Percentiles rank a stretch among this genome's conserved stretches.
These are phyloP conservation scores for Cladosporium phlei DNA, from an alignment of 2,329 filamentous ascomycete genomes.

Conservation along the genomic window DNA sequence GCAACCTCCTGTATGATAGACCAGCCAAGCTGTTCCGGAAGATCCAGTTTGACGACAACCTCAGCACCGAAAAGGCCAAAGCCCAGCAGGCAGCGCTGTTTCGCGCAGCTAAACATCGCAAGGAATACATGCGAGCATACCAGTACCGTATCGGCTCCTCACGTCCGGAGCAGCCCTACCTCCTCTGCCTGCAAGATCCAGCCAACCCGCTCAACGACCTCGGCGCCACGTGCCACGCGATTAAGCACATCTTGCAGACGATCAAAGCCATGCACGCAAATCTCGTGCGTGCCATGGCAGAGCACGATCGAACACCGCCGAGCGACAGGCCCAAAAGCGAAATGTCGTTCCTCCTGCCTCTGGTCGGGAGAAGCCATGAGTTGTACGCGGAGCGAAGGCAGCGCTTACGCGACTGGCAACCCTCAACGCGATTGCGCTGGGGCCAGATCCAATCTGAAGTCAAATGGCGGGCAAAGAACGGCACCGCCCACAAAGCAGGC, in stretches of 20 bases:
- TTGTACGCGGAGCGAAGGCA: slow-evolving; percentile 21
- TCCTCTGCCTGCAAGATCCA: slow-evolving; percentile 57
- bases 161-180: slow-evolving; percentile 29
- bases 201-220: slow-evolving; percentile 55
- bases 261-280: slow-evolving; percentile 29
- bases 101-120: too few species aligned
- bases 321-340: not conserved
- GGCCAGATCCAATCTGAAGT: too few species aligned
- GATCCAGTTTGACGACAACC: too few species aligned
- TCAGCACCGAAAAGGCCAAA: not conserved
- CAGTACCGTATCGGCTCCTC: slow-evolving; percentile 37
- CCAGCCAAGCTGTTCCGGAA: not conserved
- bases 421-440: too few species aligned
- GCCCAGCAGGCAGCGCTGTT: too few species aligned
- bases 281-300: slow-evolving; percentile 17
- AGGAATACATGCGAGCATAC: not conserved
- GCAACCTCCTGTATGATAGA: too few species aligned
- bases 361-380: slow-evolving; percentile 29
- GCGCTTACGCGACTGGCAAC: not conserved
- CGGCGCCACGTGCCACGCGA: slow-evolving; percentile 45
- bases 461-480: too few species aligned
- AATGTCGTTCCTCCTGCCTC: slow-evolving; percentile 18
- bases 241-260: slow-evolving; percentile 47
- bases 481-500: too few species aligned
- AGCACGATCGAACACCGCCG: slow-evolving; percentile 1